A percentile compares a stretch with the other conserved stretches of the same genome.
Conservation (phyloP, 306 rosid genomes). For the Canavalia gladiata region DNA sequence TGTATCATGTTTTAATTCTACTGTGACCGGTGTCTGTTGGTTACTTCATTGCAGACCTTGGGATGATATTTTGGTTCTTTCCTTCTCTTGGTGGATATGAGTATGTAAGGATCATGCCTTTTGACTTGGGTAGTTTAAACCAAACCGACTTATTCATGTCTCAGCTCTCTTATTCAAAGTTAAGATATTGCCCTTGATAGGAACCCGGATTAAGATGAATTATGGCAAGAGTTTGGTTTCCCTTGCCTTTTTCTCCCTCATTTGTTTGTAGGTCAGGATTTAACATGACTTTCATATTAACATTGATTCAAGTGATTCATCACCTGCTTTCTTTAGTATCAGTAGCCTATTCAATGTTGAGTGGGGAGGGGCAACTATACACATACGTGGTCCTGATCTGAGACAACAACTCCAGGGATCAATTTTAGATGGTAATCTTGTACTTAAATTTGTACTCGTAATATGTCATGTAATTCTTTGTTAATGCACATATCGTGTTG, state of each 20-base stretch:
- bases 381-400: conserved; percentile 94
- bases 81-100: conserved; percentile 96
- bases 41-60: conserved; percentile 90
- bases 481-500: conserved; percentile 46
- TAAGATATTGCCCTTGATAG: conserved; percentile 46
- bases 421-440: conserved; percentile 93
- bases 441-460: background rate
- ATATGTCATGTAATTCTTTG: background rate
- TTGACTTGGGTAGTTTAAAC: conserved; percentile 38
- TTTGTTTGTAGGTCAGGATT: conserved; percentile 38
- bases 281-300: conserved; percentile 45
- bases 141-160: conserved; percentile 19
- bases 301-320: conserved; percentile 82
- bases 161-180: conserved; percentile 43
- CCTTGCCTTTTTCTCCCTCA: conserved; percentile 11
- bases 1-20: conserved; percentile 17
- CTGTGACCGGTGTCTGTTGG: conserved; percentile 85
- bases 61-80: conserved; percentile 88
- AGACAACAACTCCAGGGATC: conserved; percentile 95
- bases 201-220: conserved; percentile 40
- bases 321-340: conserved; percentile 82
- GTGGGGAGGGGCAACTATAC: conserved; percentile 93
- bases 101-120: conserved; percentile 79
- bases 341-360: conserved; percentile 83
- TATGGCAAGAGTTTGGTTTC: conserved; percentile 44